Evolutionary conservation across 768 basidiomycete species (phyloP).

Genomic region (Phlebiopsis gigantea): DNA sequence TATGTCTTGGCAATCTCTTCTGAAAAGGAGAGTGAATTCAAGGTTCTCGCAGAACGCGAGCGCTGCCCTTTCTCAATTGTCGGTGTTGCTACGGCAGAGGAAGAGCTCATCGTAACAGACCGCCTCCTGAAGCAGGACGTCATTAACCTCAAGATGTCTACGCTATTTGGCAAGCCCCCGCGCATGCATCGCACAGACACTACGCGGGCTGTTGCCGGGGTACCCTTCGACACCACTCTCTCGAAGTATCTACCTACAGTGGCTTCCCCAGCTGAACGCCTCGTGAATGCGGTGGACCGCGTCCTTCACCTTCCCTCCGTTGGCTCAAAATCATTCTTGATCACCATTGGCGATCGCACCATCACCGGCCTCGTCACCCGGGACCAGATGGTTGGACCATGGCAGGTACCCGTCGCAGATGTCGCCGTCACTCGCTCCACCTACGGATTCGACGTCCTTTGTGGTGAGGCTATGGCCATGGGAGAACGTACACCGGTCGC

Average conservation of each 20-base stretch:
- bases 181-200: constrained; percentile 77
- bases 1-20: constrained; percentile 89
- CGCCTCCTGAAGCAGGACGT: constrained; percentile 72
- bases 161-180: constrained; percentile 94
- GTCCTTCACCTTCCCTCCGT: constrained; percentile 90
- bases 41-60: constrained; percentile 77
- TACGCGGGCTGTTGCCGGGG: constrained; percentile 35
- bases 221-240: constrained; percentile 70
- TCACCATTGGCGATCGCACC: constrained; percentile 94
- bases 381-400: constrained; percentile 99
- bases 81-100: constrained; percentile 75
- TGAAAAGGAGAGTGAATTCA: constrained; percentile 58
- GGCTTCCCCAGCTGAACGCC: constrained; percentile 37
- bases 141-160: constrained; percentile 89
- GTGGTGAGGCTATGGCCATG: constrained; percentile 98
- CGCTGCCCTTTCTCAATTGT: constrained; percentile 92
- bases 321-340: constrained; percentile 94
- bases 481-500: constrained; percentile 95
- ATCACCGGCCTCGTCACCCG: constrained; percentile 92
- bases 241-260: constrained; percentile 52
- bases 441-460: constrained; percentile 81
- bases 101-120: constrained; percentile 87
- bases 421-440: constrained; percentile 94
- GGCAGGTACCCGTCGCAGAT: constrained; percentile 97
- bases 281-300: constrained; percentile 66